phyloP scores from a whole-genome alignment of 2,329 filamentous ascomycete species.

The Talaromyces sp. region DNA sequence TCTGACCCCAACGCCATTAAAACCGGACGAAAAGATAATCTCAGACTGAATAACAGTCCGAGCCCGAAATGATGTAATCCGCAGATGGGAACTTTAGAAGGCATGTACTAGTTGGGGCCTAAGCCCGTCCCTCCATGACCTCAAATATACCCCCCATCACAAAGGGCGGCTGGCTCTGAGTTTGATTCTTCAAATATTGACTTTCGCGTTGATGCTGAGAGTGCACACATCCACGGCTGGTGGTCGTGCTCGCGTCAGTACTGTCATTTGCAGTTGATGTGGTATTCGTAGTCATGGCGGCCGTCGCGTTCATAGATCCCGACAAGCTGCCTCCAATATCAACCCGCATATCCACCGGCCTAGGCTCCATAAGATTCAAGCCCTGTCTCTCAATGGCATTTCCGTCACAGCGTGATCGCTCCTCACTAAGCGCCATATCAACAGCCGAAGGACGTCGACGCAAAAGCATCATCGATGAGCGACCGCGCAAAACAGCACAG shows the following conservation, averaged over 20 bases:
- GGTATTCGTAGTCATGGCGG: constrained; percentile 13
- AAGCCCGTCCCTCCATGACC: constrained; percentile 48
- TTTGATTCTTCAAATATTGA: neutral
- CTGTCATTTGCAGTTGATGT: neutral
- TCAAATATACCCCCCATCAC: constrained; percentile 53
- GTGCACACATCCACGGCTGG: neutral
- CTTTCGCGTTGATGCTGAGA: neutral
- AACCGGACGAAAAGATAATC: neutral
- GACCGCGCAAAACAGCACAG: constrained; percentile 32
- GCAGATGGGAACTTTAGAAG: no score
- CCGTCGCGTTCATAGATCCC: neutral
- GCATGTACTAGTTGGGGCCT: no score
- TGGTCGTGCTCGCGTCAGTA: neutral
- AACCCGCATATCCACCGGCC: constrained; percentile 42
- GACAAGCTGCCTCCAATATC: constrained; percentile 3
- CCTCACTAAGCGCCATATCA: constrained; percentile 48
- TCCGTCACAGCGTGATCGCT: constrained; percentile 42
- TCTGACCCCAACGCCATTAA: neutral
- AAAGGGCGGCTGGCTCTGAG: constrained; percentile 35
- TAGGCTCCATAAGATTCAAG: constrained; percentile 48
- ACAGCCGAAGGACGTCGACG: constrained; percentile 48
- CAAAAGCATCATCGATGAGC: constrained; percentile 36
- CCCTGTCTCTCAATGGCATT: constrained; percentile 45
- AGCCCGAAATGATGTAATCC: neutral
- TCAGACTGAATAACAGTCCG: neutral